phyloP scores from a whole-genome alignment of 768 basidiomycete species.

The Tephrocybe sp. region DNA sequence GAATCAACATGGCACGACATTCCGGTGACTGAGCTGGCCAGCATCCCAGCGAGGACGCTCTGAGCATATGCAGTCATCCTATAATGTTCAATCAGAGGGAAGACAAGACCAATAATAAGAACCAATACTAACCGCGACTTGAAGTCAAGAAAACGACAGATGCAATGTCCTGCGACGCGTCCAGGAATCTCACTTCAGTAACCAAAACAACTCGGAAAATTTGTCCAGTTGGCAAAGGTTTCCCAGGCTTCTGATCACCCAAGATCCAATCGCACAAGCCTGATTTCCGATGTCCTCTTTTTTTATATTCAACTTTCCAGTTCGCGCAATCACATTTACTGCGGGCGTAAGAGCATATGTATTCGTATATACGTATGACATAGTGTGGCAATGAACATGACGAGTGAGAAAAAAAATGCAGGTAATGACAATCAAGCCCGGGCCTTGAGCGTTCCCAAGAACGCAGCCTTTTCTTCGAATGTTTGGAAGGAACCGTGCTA shows the following conservation, averaged over 20 bases:
- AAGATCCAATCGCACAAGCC: conserved; percentile 1
- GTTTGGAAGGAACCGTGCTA: conserved; percentile 98
- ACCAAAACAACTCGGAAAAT: conserved; percentile 2
- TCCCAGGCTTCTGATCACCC: conserved; percentile 18
- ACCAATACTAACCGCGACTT: conserved; percentile 44
- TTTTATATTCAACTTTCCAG: background rate
- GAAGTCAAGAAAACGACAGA: conserved; percentile 29
- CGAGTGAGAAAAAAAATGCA: conserved; percentile 37
- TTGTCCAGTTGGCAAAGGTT: conserved; percentile 8
- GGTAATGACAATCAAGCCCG: conserved; percentile 53
- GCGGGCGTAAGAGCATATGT: conserved; percentile 12
- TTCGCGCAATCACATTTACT: background rate
- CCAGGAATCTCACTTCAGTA: conserved; percentile 11
- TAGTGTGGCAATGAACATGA: conserved; percentile 37
- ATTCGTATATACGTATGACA: conserved; percentile 30
- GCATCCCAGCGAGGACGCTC: conserved; percentile 75
- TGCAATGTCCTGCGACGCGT: conserved; percentile 34
- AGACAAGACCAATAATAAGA: conserved; percentile 2
- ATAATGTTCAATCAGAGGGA: conserved; percentile 9
- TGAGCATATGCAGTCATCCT: conserved; percentile 88
- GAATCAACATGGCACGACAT: conserved; percentile 15
- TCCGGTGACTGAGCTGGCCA: conserved; percentile 27
- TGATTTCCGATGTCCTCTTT: background rate
- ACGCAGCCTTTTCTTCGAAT: conserved; percentile 92
- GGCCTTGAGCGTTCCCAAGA: conserved; percentile 90